Base-by-base conservation (phyloP, 768 basidiomycete genomes). In the Russula vinacea region DNA sequence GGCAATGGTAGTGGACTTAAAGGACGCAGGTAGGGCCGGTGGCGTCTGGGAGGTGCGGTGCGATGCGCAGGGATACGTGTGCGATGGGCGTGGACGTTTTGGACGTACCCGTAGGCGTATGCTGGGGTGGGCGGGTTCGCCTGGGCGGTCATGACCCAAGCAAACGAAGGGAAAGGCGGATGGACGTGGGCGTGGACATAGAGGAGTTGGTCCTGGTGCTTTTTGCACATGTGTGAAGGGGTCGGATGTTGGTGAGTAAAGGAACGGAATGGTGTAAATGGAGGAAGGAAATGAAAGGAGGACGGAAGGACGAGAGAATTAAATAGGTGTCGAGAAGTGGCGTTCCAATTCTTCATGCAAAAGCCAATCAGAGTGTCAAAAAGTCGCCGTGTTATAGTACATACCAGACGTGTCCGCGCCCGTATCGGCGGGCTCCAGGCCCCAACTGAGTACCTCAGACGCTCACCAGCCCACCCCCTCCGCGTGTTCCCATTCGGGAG, bases 131-230 rank as follows among this genome's bases (percentile, higher is more conserved):
- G 64, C 3, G 64, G 64, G 50, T 65, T 65, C 8, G 59, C 40
- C 37, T 65, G 55, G 33, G 64, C 11, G 19, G 55, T 56, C 47
- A 65, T 61, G 14, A 65, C 64, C 64, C 64, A 65, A 6, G 64
- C 40, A 26, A 65, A 61, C 11, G 64, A 65, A 5, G 64, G 64
- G 60, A 65, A 65, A 17, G 63, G 58, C 4, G 64, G 64, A 5
- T 60, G 54, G 24, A 65, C 59, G 49, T 35, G 39, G n/a, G n/a
- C n/a, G n/a, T n/a, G n/a, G n/a, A n/a, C n/a, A n/a, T n/a, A n/a
- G 45, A 47, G 7, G 24, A 19, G 49, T 8, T 14, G 14, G 9
- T 19, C 49, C 32, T 42, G 29, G 13, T 3, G 40, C 14, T 47
- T 49, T 56, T 37, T 33, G 40, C 13, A 39, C 56, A 63, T 57